Percentiles rank a stretch among this genome's conserved stretches.
Conservation (phyloP, 1,284 basidiomycete species). For the Caloboletus firmus region DNA sequence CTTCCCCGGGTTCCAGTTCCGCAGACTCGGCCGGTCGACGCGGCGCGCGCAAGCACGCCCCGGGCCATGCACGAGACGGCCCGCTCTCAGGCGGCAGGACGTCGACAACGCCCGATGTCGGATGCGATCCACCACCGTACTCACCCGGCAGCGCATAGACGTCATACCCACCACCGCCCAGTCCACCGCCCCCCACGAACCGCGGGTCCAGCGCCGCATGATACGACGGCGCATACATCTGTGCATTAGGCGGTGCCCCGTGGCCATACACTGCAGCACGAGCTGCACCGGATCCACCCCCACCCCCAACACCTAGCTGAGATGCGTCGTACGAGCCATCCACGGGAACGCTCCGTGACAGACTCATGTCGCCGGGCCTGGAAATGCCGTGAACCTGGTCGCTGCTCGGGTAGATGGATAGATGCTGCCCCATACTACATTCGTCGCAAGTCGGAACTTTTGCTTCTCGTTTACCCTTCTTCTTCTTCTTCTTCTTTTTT, state of each 20-base stretch:
- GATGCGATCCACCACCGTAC: neutral
- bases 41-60: neutral
- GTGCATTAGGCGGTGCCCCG: neutral
- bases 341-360: neutral
- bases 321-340: conserved; percentile 20
- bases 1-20: conserved; percentile 30
- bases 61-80: conserved; percentile 3
- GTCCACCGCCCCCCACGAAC: neutral
- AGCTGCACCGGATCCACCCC: conserved; percentile 19
- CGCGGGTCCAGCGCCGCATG: conserved; percentile 15
- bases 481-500: conserved; percentile 26
- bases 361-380: conserved; percentile 19
- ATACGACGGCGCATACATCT: conserved; percentile 8
- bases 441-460: neutral
- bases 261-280: conserved; percentile 1
- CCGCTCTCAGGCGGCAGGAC: neutral
- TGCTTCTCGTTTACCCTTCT: conserved; percentile 20
- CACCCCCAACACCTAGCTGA: conserved; percentile 20
- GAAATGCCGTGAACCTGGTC: conserved; percentile 22
- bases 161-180: neutral
- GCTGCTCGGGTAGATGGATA: conserved; percentile 3
- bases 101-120: neutral
- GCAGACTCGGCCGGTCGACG: neutral
- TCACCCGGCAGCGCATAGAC: neutral
- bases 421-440: neutral